Conservation (phyloP, 371 early-diverging fungal species). For the Mucor circinelloides region DNA sequence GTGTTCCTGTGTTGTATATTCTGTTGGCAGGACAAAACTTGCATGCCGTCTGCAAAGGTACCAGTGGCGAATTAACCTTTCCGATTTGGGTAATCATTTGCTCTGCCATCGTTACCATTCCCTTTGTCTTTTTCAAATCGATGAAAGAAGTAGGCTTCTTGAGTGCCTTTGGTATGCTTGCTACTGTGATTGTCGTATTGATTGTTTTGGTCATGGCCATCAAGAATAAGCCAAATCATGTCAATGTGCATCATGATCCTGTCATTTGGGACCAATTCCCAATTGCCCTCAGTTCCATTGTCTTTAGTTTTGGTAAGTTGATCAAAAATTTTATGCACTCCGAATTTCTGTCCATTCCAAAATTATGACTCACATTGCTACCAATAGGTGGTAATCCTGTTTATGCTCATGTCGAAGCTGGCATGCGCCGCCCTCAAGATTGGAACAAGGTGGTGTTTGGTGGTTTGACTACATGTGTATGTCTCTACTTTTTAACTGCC, state of each 20-base stretch:
- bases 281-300: slow-evolving; percentile 63
- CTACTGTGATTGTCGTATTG: slow-evolving; percentile 30
- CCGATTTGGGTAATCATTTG: slow-evolving; percentile 68
- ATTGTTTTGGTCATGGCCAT: slow-evolving; percentile 27
- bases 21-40: slow-evolving; percentile 71
- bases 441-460: slow-evolving; percentile 74
- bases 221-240: slow-evolving; percentile 13
- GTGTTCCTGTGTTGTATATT: slow-evolving; percentile 76
- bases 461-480: slow-evolving; percentile 71
- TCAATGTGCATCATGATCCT: slow-evolving; percentile 29
- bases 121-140: slow-evolving; percentile 70
- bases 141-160: slow-evolving; percentile 77
- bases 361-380: background rate
- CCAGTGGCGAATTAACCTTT: slow-evolving; percentile 33
- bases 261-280: slow-evolving; percentile 59
- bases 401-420: slow-evolving; percentile 73
- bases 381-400: slow-evolving; percentile 32
- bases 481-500: slow-evolving; percentile 78
- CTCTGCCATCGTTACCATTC: slow-evolving; percentile 62
- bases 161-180: slow-evolving; percentile 32
- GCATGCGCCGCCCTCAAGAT: slow-evolving; percentile 76
- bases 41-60: slow-evolving; percentile 42
- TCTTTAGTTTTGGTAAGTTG: slow-evolving; percentile 56
- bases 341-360: background rate
- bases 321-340: background rate